Percentiles rank a stretch among this genome's conserved stretches.
Evolutionary conservation across 495 filamentous ascomycete species (phyloP).

Genomic region (Aspergillus haitiensis): DNA sequence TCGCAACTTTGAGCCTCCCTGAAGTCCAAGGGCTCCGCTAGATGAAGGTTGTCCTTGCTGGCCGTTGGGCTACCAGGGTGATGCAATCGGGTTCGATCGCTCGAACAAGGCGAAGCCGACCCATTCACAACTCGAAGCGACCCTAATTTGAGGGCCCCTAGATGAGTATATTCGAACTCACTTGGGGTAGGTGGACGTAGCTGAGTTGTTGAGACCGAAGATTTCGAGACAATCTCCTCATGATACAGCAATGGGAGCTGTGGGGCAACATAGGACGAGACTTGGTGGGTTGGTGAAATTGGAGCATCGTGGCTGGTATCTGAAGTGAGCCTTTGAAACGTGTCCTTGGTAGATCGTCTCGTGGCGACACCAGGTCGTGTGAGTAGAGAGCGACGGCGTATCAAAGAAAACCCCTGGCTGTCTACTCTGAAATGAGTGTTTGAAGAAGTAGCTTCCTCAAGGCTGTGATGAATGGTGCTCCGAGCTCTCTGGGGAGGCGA

Average conservation of each 20-base stretch:
- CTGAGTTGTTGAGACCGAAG: conserved; percentile 9
- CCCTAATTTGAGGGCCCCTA: conserved; percentile 50
- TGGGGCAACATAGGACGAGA: conserved; percentile 13
- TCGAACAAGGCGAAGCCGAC: conserved; percentile 45
- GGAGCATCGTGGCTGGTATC: conserved; percentile 31
- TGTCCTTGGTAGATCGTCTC: conserved; percentile 36
- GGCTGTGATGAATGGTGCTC: conserved; percentile 27
- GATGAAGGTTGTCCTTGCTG: conserved; percentile 20
- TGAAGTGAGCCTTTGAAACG: conserved; percentile 27
- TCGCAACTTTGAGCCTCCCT: neutral
- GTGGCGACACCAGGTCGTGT: conserved; percentile 51
- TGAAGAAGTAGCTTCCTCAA: conserved; percentile 36
- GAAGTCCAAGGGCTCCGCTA: conserved; percentile 6
- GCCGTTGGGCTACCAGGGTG: conserved; percentile 20
- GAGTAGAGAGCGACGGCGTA: conserved; percentile 49
- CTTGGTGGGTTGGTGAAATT: conserved; percentile 12
- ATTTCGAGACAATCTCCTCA: conserved; percentile 15
- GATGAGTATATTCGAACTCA: conserved; percentile 48
- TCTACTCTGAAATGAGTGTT: conserved; percentile 42
- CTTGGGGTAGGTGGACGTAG: conserved; percentile 42
- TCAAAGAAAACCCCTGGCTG: conserved; percentile 43
- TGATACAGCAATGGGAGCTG: conserved; percentile 23
- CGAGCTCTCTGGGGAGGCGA: conserved; percentile 28
- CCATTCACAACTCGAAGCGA: conserved; percentile 53
- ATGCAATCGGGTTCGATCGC: conserved; percentile 33